phyloP scores from a whole-genome alignment of 441 rosid genomes.

The Bruguiera hainesii region DNA sequence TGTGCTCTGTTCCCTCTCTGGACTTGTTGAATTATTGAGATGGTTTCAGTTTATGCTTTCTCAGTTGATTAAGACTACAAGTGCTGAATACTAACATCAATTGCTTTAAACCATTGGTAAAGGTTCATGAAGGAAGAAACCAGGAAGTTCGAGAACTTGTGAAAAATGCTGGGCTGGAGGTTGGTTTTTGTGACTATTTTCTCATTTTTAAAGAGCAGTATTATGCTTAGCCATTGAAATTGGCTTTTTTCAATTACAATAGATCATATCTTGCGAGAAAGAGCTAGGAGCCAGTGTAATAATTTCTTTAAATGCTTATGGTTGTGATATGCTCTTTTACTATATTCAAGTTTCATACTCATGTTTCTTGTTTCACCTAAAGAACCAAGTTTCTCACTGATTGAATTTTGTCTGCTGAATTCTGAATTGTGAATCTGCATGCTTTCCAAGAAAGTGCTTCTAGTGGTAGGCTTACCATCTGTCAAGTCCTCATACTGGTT shows the following conservation, averaged over 20 bases:
- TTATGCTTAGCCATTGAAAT: neutral
- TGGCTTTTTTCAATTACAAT: neutral
- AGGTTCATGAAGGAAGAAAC: conserved; percentile 97
- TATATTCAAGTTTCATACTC: too few relatives aligned
- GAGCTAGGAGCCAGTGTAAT: neutral
- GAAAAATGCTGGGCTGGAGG: conserved; percentile 93
- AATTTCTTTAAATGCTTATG: neutral
- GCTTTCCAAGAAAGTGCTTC: too few relatives aligned
- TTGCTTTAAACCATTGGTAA: conserved; percentile 21
- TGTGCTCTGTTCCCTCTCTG: neutral
- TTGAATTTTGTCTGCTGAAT: conserved; percentile 1
- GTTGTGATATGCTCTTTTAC: neutral
- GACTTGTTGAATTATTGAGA: neutral
- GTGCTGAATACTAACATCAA: neutral
- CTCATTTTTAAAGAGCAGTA: neutral
- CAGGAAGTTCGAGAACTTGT: conserved; percentile 93
- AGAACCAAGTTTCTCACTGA: neutral
- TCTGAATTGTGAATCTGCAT: neutral
- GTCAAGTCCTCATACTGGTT: neutral
- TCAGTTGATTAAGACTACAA: conserved; percentile 7
- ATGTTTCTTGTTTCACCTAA: neutral
- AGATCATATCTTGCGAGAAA: conserved; percentile 7
- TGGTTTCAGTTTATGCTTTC: neutral
- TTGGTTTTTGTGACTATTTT: conserved; percentile 34
- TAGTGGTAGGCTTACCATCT: neutral